Percentiles rank a stretch among this genome's conserved stretches.
Conservation (phyloP, 306 rosid genomes). For the Medicago arabica region DNA sequence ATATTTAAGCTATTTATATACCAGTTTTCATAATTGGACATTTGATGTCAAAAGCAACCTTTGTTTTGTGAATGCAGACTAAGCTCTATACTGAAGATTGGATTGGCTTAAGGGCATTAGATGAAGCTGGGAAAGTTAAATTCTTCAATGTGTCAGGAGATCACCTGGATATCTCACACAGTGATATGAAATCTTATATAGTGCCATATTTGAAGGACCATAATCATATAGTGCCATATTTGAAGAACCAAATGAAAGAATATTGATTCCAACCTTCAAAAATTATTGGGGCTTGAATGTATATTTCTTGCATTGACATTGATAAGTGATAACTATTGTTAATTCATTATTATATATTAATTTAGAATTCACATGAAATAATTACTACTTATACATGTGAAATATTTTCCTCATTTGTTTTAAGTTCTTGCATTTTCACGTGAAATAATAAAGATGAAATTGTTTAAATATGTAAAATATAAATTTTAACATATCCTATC, state of each 20-base stretch:
- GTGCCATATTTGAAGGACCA: slow-evolving; percentile 51
- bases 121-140: slow-evolving; percentile 62
- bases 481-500: too few relatives aligned
- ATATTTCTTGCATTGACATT: slow-evolving; percentile 1
- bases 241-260: slow-evolving; percentile 18
- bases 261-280: slow-evolving; percentile 22
- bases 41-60: slow-evolving; percentile 23
- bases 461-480: too few relatives aligned
- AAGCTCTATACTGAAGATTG: slow-evolving; percentile 55
- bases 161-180: slow-evolving; percentile 45
- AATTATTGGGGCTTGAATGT: not conserved
- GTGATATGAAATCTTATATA: slow-evolving; percentile 44
- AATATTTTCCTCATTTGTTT: too few relatives aligned
- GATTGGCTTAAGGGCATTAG: slow-evolving; percentile 53
- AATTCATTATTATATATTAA: not conserved
- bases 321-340: not conserved
- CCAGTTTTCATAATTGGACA: not conserved
- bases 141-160: slow-evolving; percentile 49
- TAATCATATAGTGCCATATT: slow-evolving; percentile 35
- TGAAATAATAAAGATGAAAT: too few relatives aligned
- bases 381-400: too few relatives aligned
- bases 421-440: too few relatives aligned
- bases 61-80: slow-evolving; percentile 46
- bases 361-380: not conserved
- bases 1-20: not conserved